Evolutionary conservation across 257 asterid species (phyloP).

Genomic region (Capsicum rhomboideum): DNA sequence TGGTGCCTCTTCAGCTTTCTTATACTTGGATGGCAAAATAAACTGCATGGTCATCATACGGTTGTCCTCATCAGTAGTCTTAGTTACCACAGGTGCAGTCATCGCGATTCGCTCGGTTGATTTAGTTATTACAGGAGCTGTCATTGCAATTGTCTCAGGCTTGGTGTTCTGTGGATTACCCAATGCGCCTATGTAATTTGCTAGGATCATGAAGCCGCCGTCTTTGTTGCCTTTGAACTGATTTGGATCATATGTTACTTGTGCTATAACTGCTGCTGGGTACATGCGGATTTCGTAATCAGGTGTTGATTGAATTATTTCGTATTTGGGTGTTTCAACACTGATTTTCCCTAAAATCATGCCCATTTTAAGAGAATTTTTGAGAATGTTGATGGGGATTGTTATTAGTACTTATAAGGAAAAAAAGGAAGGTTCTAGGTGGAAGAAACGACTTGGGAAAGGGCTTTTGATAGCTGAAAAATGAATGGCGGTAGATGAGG

Average conservation of each 20-base stretch:
- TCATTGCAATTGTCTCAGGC: constrained; percentile 70
- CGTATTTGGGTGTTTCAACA: constrained; percentile 67
- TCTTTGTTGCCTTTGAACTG: constrained; percentile 58
- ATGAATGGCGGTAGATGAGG: background rate
- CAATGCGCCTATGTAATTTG: constrained; percentile 67
- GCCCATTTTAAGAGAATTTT: constrained; percentile 37
- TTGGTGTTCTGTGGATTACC: constrained; percentile 61
- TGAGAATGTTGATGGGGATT: background rate
- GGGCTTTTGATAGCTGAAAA: background rate
- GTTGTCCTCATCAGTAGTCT: constrained; percentile 13
- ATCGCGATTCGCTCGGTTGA: constrained; percentile 48
- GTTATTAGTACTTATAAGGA: background rate
- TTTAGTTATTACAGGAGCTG: constrained; percentile 74
- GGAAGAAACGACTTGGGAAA: background rate
- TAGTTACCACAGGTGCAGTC: constrained; percentile 79
- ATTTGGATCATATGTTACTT: constrained; percentile 63
- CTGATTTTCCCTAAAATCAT: constrained; percentile 57
- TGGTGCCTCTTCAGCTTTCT: constrained; percentile 66
- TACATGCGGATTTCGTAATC: constrained; percentile 75
- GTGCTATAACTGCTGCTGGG: constrained; percentile 61
- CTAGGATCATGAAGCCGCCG: constrained; percentile 61
- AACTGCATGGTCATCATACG: constrained; percentile 65
- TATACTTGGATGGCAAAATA: constrained; percentile 58
- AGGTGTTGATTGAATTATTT: constrained; percentile 30
- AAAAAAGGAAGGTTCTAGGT: background rate